Evolutionary conservation across 23 red algal species (phyloP), one percentile per base, ranked within the genome.

Genomic region (Gracilaria vermiculophylla): DNA sequence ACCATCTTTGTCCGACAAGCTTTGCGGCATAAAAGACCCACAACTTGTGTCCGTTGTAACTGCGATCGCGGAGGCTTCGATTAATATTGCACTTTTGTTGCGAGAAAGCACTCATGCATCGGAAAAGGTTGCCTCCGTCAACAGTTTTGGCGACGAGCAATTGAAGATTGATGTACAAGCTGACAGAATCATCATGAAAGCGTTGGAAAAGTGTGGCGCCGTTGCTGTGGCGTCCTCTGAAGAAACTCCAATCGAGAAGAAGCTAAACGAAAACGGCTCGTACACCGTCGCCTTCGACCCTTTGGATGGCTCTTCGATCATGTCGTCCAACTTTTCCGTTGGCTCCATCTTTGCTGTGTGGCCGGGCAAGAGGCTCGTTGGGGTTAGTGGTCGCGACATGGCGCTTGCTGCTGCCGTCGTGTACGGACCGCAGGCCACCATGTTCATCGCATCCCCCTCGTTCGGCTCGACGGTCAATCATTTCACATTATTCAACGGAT

Each of bases 281-380:
- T 88, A 66, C 50, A 76, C 78, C 50, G 96, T 98, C 0, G 96
- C 96, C 16, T 98, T 78, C 50, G 96, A 98, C 64, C 96, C 96
- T 16, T 62, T 98, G 58, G 96, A 98, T 69, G 96, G 96, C 11
- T 94, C 92, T 1, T 93, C 88, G 21, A 88, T 98, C 42, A 75
- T 98, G 14, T 92, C 86, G 36, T 78, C 76, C 32, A 98, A 98
- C 81, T 98, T 94, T 56, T 62, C 91, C 7, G 96, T 98, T 34
- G 96, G 96, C 10, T 88, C 92, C n/a, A 95, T 98, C 28, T 94
- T 95, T 57, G 96, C 74, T 41, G 65, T 98, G n/a, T 92, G 87
- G 80, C 79, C 39, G 9, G 80, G 83, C 20, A 58, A 76, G 35
- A 51, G 40, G 25, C 58, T 87, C 17, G 48, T 91, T n/a, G 83